phyloP scores from a whole-genome alignment of 257 asterid genomes.

The Perilla frutescens region DNA sequence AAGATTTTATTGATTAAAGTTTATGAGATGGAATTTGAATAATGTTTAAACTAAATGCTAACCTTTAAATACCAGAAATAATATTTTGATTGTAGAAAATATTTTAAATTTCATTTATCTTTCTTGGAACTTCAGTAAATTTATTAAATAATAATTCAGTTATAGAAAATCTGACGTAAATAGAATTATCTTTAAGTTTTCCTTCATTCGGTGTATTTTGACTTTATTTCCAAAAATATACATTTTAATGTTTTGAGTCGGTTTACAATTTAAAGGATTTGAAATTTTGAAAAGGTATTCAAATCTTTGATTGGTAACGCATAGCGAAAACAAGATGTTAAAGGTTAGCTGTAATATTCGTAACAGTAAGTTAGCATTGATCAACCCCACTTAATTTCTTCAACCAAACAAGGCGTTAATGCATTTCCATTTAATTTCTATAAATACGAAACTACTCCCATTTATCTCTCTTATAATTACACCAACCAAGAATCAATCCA shows the following conservation, averaged over 20 bases:
- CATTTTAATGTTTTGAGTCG: background rate
- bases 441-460: conserved; percentile 32
- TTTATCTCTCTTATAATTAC: conserved; percentile 21
- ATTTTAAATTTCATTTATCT: background rate
- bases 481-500: conserved; percentile 53
- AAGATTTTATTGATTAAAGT: background rate
- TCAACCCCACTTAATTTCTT: background rate
- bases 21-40: background rate
- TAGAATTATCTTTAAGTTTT: background rate
- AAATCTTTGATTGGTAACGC: conserved; percentile 12
- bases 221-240: background rate
- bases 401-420: conserved; percentile 39
- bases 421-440: conserved; percentile 39
- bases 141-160: background rate
- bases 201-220: conserved; percentile 4
- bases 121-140: background rate
- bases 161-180: background rate
- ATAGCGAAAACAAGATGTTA: background rate
- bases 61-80: background rate
- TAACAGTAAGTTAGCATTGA: conserved; percentile 9
- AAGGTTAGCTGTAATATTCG: conserved; percentile 10
- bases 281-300: background rate
- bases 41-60: too few relatives aligned
- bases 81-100: background rate
- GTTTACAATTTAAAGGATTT: too few relatives aligned